Evolutionary conservation across 148 eudicot genomes (phyloP).

Genomic region (Agrostemma githago): DNA sequence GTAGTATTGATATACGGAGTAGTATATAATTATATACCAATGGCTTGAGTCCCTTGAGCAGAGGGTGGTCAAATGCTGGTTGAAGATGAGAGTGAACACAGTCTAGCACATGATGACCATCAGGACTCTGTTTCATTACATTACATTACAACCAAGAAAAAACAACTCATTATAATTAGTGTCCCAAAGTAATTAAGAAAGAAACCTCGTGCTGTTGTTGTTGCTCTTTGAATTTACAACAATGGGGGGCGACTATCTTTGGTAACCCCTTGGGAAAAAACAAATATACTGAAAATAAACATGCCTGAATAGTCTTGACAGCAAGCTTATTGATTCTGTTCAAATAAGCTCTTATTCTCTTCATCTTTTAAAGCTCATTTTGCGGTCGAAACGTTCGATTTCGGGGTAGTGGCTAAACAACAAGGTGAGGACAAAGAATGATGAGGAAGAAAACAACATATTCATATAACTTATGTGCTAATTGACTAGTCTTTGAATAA

Average conservation of each 20-base stretch:
- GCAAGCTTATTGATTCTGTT: conserved; percentile 81
- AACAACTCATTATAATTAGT: conserved; percentile 3
- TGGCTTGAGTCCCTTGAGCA: conserved; percentile 83
- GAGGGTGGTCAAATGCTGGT: conserved; percentile 96
- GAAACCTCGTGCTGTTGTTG: too few species aligned
- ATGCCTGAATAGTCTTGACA: conserved; percentile 80
- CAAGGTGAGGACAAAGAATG: conserved; percentile 26
- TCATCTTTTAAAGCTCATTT: conserved; percentile 50
- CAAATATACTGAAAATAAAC: background rate
- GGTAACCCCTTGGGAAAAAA: too few species aligned
- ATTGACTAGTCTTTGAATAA: too few species aligned
- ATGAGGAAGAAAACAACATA: conserved; percentile 42
- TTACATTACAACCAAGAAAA: conserved; percentile 2
- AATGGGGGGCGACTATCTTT: too few species aligned
- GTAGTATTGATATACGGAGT: background rate
- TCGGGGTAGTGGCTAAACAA: conserved; percentile 21
- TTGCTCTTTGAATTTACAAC: too few species aligned
- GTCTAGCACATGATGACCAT: conserved; percentile 76
- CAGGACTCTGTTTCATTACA: conserved; percentile 66
- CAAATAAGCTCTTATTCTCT: conserved; percentile 53
- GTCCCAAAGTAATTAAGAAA: background rate
- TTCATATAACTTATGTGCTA: too few species aligned
- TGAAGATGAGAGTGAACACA: conserved; percentile 87
- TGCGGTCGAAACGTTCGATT: conserved; percentile 61
- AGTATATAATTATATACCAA: conserved; percentile 32